Evolutionary conservation across 495 filamentous ascomycete genomes (phyloP).

Genomic region (Hyaloscypha hepaticicola): DNA sequence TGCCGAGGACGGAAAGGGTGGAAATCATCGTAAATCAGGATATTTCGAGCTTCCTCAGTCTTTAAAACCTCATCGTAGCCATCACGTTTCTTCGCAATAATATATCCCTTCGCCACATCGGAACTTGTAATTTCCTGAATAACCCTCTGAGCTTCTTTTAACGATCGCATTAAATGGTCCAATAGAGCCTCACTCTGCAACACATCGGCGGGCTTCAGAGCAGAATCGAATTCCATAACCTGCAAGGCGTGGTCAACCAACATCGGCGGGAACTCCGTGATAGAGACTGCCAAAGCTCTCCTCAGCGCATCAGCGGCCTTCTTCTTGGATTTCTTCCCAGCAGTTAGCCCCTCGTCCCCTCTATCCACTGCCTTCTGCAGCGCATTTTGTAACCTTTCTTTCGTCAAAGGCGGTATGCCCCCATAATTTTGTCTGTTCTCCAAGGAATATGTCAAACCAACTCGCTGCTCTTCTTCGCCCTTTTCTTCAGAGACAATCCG

Average conservation of each 20-base stretch:
- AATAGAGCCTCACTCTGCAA: conserved; percentile 63
- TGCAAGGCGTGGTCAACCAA: conserved; percentile 84
- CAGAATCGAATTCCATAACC: conserved; percentile 62
- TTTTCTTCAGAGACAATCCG: conserved; percentile 74
- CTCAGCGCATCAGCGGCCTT: conserved; percentile 71
- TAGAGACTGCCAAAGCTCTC: conserved; percentile 74
- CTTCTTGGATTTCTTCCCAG: conserved; percentile 70
- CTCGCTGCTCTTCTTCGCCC: conserved; percentile 70
- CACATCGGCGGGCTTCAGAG: conserved; percentile 63
- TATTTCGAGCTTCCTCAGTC: conserved; percentile 40
- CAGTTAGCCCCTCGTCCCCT: conserved; percentile 41
- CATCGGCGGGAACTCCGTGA: conserved; percentile 83
- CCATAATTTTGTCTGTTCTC: conserved; percentile 78
- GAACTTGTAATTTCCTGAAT: conserved; percentile 59
- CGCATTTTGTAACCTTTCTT: conserved; percentile 65
- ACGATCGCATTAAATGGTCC: conserved; percentile 57
- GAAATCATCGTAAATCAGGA: conserved; percentile 86
- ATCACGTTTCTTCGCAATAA: conserved; percentile 67
- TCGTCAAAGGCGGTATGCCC: conserved; percentile 71
- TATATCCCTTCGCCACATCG: conserved; percentile 71
- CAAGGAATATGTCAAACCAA: conserved; percentile 76
- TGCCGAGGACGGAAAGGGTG: conserved; percentile 90
- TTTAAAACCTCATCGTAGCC: conserved; percentile 36
- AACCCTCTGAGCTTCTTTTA: conserved; percentile 66
- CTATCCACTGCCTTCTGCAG: conserved; percentile 63